Percentiles rank a stretch among this genome's conserved stretches.
Evolutionary conservation across 371 early-diverging fungal species (phyloP).

Genomic region (Mortierella sp.): DNA sequence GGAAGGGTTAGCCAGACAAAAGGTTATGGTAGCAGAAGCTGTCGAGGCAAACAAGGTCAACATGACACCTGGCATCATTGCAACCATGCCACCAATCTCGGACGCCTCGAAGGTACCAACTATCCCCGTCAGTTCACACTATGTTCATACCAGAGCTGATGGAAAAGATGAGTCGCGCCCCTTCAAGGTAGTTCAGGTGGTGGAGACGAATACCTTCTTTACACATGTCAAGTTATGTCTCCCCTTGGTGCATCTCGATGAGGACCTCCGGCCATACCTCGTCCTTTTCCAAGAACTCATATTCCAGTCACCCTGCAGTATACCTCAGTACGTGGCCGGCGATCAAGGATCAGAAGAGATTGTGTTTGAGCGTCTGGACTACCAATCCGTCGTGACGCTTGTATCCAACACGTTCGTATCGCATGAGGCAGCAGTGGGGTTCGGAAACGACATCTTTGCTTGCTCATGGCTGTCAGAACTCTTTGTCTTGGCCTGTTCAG

Average conservation of each 20-base stretch:
- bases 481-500: slow-evolving; percentile 60
- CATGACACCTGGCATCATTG: slow-evolving; percentile 59
- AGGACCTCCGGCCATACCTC: slow-evolving; percentile 66
- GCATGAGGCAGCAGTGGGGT: slow-evolving; percentile 68
- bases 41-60: slow-evolving; percentile 68
- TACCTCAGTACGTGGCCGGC: slow-evolving; percentile 29
- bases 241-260: slow-evolving; percentile 59
- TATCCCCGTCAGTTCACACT: slow-evolving; percentile 36
- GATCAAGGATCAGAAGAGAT: slow-evolving; percentile 28
- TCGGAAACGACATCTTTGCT: slow-evolving; percentile 66
- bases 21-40: slow-evolving; percentile 59
- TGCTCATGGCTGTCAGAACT: slow-evolving; percentile 66
- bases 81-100: slow-evolving; percentile 66
- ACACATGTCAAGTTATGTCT: slow-evolving; percentile 64
- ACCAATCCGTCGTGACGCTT: slow-evolving; percentile 61
- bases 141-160: slow-evolving; percentile 17
- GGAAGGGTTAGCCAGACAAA: slow-evolving; percentile 61
- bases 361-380: slow-evolving; percentile 56
- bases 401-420: slow-evolving; percentile 66
- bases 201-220: slow-evolving; percentile 71
- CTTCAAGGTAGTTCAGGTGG: slow-evolving; percentile 61
- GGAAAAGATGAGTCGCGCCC: slow-evolving; percentile 45
- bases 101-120: slow-evolving; percentile 59
- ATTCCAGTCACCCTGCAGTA: slow-evolving; percentile 50
- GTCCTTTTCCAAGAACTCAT: slow-evolving; percentile 65